Evolutionary conservation across 2,329 filamentous ascomycete species (phyloP).

Genomic region (Colletotrichum cordylinicola): DNA sequence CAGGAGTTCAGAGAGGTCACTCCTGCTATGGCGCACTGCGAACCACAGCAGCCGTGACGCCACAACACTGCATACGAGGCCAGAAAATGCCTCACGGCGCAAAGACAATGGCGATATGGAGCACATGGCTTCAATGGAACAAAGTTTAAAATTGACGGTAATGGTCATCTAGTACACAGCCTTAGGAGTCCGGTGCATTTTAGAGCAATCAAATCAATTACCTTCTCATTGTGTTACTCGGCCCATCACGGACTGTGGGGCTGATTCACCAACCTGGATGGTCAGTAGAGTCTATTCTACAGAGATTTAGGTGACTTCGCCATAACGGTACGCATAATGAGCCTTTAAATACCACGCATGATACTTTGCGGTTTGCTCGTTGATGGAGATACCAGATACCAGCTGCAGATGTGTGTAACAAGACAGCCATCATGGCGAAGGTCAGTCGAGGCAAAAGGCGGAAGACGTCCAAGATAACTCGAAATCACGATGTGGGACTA

Average conservation of each 20-base stretch:
- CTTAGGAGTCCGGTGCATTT: background rate
- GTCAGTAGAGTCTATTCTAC: background rate
- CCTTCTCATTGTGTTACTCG: background rate
- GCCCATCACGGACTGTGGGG: background rate
- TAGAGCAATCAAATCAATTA: background rate
- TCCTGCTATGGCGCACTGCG: background rate
- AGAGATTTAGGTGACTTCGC: no score
- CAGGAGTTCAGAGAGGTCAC: background rate
- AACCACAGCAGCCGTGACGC: background rate
- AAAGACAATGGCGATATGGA: background rate
- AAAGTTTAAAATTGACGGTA: rapidly evolving
- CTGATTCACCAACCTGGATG: background rate
- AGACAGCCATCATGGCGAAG: background rate
- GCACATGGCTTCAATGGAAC: rapidly evolving
- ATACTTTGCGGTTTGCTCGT: background rate
- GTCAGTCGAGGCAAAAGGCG: background rate
- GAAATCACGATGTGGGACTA: background rate
- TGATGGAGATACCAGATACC: background rate
- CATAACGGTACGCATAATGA: no score
- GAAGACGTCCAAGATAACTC: rapidly evolving
- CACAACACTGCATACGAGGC: background rate
- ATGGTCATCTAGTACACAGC: rapidly evolving
- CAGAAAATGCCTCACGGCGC: background rate
- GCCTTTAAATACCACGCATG: background rate
- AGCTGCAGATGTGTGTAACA: no score